Evolutionary conservation across 2,329 filamentous ascomycete species (phyloP), one percentile per base, ranked within the genome.

Genomic region (Penicillium vulpinum): DNA sequence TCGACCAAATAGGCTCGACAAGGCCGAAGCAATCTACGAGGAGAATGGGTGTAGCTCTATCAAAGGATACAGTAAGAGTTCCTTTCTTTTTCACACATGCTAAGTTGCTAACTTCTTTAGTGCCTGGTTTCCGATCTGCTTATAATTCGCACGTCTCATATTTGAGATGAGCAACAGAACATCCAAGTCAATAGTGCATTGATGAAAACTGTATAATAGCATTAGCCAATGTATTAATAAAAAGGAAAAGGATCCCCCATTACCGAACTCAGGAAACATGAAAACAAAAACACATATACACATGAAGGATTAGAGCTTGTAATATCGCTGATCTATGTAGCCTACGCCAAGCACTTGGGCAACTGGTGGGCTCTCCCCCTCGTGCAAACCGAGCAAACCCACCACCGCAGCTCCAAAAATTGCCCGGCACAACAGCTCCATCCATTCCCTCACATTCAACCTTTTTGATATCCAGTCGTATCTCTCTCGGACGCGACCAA

Each of bases 301-400:
- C 4, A 15, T n/a, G 28, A 22, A 45, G 11, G 2, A 46, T 15
- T 46, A n/a, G 4, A 45, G 21, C 22, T 35, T 5, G 13, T 39
- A 49, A 28, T 5, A 5, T 29, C 10, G 28, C 13, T 9, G 45
- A 31, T 48, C 47, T 38, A 51, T n/a, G n/a, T 15, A 47, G 11
- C 2, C 0, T 2, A 11, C 33, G 38, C 38, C 22, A 28, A 50
- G 46, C 59, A 67, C 61, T 60, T 61, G 62, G 62, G 44, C 59
- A 66, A 65, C 62, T 62, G 64, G 62, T 51, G 60, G 68, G 66
- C 66, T 67, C 67, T n/a, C 68, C 46, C 67, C 71, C 61, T 62
- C 57, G 55, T 73, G 72, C 73, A 75, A 75, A 75, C 73, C 62
- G 58, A 64, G 63, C 73, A 75, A 75, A 75, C 73, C 67, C 51